Base-by-base conservation (phyloP, 345 rosid species). In the Leavenworthia alabamica region DNA sequence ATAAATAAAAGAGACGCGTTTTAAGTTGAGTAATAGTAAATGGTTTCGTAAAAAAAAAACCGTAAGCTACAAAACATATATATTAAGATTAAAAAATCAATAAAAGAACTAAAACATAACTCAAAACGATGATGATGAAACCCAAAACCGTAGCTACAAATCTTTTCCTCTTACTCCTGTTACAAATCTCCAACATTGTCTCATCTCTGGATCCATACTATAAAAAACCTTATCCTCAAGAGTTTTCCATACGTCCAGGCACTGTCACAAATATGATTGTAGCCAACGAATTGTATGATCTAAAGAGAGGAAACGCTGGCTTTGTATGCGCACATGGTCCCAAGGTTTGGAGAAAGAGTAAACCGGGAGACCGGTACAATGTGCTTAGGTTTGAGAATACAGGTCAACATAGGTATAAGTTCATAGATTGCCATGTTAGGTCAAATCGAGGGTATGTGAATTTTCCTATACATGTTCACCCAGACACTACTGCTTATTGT, bases 261-360 rank as follows among this genome's bases (percentile, higher is more conserved):
- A 63, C 64, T 3, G 20, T 56, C 24, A 47, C 62, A 40, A 52
- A 15, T 13, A 14, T 71, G 1, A 15, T 71, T 12, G 17, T 71
- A 54, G n/a, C 64, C 7, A 71, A 71, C 29, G 75, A 71, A 7
- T 1, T 71, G 2, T 8, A 41, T 17, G 75, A 40, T 56, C 52
- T 71, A 3, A 47, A 48, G 60, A 63, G 32, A 8, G 69, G 69
- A 36, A 63, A 56, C 59, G 70, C 70, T 40, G 70, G 75, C 3
- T 71, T 63, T 19, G 64, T 63, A 47, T 71, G 75, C 27, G 4
- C 70, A 12, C 31, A 56, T 9, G 68, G 75, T 48, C 69, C 64
- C 9, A 71, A 56, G 17, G 28, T 62, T 23, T 71, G 70, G 75
- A 28, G 47, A 1, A 8, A 56, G 32, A 62, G 40, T 41, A 63